phyloP scores from a whole-genome alignment of 1,284 basidiomycete genomes.

The Lentinula novae-zelandiae region DNA sequence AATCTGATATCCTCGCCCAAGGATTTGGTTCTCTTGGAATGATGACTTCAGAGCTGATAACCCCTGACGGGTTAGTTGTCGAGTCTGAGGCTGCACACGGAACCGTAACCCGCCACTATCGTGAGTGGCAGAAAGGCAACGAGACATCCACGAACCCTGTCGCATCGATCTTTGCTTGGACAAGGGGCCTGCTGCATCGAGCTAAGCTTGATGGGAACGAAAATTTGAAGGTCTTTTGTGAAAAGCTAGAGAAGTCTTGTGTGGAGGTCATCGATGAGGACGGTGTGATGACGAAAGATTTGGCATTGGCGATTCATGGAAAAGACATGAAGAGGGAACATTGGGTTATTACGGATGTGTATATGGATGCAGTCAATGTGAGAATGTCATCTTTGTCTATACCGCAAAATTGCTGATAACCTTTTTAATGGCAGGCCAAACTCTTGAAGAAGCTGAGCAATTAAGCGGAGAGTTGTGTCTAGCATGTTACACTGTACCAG shows the following conservation, averaged over 20 bases:
- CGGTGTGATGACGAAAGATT: constrained; percentile 94
- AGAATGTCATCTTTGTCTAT: constrained; percentile 22
- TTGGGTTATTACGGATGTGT: constrained; percentile 90
- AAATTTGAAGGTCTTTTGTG: constrained; percentile 73
- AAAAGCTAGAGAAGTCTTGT: constrained; percentile 83
- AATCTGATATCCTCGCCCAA: constrained; percentile 90
- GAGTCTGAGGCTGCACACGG: constrained; percentile 96
- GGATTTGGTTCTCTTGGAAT: constrained; percentile 93
- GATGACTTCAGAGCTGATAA: constrained; percentile 98
- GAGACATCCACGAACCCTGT: constrained; percentile 98
- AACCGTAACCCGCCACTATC: constrained; percentile 93
- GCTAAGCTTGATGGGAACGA: constrained; percentile 91
- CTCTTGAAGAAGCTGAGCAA: constrained; percentile 46
- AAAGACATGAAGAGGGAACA: constrained; percentile 88
- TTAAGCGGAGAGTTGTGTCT: background rate
- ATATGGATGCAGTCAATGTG: constrained; percentile 88
- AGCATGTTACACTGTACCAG: too few species aligned
- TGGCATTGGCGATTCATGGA: constrained; percentile 93
- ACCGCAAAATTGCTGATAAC: constrained; percentile 2
- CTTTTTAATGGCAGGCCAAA: constrained; percentile 38
- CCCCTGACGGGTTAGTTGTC: constrained; percentile 90
- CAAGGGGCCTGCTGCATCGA: constrained; percentile 89
- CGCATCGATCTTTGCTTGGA: constrained; percentile 99
- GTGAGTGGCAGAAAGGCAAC: constrained; percentile 93
- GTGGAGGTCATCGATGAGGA: constrained; percentile 91